Evolutionary conservation across 805 yeast species (phyloP), one percentile per base, ranked within the genome.

Genomic region (Kodamaea kakaduensis): DNA sequence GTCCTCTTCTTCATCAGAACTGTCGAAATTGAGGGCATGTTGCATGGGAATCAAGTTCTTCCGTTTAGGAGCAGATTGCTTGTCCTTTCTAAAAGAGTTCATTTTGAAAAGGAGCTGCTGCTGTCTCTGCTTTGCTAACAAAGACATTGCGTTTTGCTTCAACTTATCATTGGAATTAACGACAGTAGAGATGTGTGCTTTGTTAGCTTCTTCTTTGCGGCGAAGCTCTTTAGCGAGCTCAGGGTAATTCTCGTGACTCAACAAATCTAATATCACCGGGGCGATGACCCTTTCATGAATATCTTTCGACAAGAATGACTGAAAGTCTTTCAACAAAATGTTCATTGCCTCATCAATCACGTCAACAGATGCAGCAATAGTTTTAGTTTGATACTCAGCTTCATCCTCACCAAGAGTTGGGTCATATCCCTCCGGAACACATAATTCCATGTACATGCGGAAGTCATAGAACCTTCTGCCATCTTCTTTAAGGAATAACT

Each of bases 261-360:
- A 64, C 13, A 72, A 58, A 19, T 79, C 79, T 36, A 83, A 64
- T 12, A 87, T 73, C 1, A 71, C 67, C 0, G 93, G 86, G 0
- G 84, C 88, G 16, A 85, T 71, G 3, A 84, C 59, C 41, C 86
- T 73, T 48, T 79, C 90, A 45, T 84, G 68, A 16, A 87, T 73
- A 58, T 87, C 95, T 41, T 81, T 81, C 14, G 77, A 61, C 29
- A 87, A 54, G 31, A 79, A 77, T 8, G 65, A 61, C 40, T 75
- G 76, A 33, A 87, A 67, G 44, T 87, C 95, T 37, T 73, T 75
- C 17, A 79, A 52, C 31, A 88, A 61, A 34, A 71, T 59, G 15
- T 69, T 60, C 1, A 75, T 67, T 0, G 95, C 81, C 31, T 79
- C 84, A 13, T 73, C 74, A 2, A 78, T 59, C 1, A 76, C 66